Base-by-base conservation (phyloP, 306 rosid genomes). In the Lagenaria siceraria region DNA sequence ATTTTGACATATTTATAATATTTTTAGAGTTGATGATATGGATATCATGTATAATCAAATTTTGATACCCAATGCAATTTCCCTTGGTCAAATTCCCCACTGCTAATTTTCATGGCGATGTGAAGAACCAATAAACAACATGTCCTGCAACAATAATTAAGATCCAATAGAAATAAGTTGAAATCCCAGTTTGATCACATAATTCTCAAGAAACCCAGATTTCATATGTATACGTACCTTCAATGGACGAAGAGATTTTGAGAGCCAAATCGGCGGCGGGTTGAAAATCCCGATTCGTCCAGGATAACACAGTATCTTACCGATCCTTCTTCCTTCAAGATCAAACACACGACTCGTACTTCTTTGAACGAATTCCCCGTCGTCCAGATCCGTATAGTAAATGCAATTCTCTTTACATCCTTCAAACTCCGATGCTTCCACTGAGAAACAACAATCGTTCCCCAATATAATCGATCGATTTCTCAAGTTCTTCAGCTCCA, bases 341-440 rank as follows among this genome's bases (percentile, higher is more conserved):
- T 82, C 78, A 63, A 82, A 91, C 78, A 82, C 83, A 18, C 88
- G 80, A 76, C 63, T 83, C 61, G n/a, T 10, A 35, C 74, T 43
- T 77, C 85, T 78, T 21, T 25, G 27, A 4, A 59, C 61, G 13
- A 38, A 31, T 19, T 72, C 81, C 4, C 21, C 11, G 36, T 85
- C 78, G 10, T 58, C 42, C 29, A 27, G 42, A 63, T 87, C 86
- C 0, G 80, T 42, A 46, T 74, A 87, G 70, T 83, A 87, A 42
- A 87, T 80, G 70, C 89, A 83, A 60, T 83, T 87, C 53, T 49
- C 58, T 51, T 59, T 54, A 22, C 69, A 78, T 42, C 82, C 91
- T 1, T 56, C 78, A n/a, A 85, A 64, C 0, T 80, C 81, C 35
- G 24, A 0, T 6, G 82, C 83, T 15, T 53, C 35, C 31, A 80